A percentile compares a stretch with the other conserved stretches of the same genome.
These are phyloP conservation scores for Ceratopteris richardii DNA, from an alignment of 75 land plant species.

Conservation along the genomic window DNA sequence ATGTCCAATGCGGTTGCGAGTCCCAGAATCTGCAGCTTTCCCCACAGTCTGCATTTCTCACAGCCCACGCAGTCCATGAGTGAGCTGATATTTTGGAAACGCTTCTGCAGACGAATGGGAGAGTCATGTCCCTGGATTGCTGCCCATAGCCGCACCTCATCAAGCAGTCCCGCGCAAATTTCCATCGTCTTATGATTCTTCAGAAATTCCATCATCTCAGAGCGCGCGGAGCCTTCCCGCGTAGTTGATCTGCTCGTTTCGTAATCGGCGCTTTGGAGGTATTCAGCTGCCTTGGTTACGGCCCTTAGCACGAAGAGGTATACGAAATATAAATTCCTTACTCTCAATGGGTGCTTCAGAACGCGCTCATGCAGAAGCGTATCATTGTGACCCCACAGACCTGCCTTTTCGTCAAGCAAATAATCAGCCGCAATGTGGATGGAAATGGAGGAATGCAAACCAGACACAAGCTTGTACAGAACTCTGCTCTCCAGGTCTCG, in stretches of 20 bases:
- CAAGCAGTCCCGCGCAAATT: constrained; percentile 34
- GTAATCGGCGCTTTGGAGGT: constrained; percentile 31
- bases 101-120: constrained; percentile 22
- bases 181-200: constrained; percentile 16
- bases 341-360: constrained; percentile 28
- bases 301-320: constrained; percentile 43
- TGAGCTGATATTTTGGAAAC: constrained; percentile 37
- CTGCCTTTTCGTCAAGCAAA: constrained; percentile 25
- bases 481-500: constrained; percentile 23
- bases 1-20: constrained; percentile 42
- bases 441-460: constrained; percentile 38
- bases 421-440: constrained; percentile 40
- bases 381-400: constrained; percentile 31
- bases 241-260: constrained; percentile 17
- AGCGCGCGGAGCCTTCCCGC: constrained; percentile 21
- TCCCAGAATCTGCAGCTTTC: constrained; percentile 43
- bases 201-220: constrained; percentile 19
- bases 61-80: constrained; percentile 47
- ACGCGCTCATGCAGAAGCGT: constrained; percentile 35
- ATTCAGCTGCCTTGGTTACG: constrained; percentile 34
- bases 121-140: constrained; percentile 32
- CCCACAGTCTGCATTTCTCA: constrained; percentile 48
- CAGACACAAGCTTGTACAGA: constrained; percentile 38
- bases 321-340: constrained; percentile 34
- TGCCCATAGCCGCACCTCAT: constrained; percentile 37